phyloP scores from a whole-genome alignment of 257 asterid species.

The Scutellaria minor region DNA sequence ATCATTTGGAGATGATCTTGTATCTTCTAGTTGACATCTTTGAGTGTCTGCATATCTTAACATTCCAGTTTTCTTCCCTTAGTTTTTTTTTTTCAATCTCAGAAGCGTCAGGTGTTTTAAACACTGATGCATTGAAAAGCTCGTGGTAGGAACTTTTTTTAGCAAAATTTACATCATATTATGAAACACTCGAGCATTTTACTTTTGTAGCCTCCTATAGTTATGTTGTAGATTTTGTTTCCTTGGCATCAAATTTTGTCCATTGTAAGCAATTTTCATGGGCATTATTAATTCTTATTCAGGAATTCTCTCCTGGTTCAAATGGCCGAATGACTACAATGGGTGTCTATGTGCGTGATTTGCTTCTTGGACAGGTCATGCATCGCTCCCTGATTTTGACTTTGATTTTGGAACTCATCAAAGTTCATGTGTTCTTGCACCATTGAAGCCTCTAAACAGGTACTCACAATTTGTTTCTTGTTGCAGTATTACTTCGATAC shows the following conservation, averaged over 20 bases:
- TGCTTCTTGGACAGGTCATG: conserved; percentile 95
- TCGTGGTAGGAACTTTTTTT: conserved; percentile 13
- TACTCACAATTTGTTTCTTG: conserved; percentile 32
- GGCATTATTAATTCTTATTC: conserved; percentile 30
- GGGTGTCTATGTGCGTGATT: conserved; percentile 92
- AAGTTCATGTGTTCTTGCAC: neutral
- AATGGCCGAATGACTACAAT: conserved; percentile 88
- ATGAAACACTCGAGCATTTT: conserved; percentile 19
- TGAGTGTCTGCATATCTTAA: conserved; percentile 12
- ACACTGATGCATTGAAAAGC: conserved; percentile 18
- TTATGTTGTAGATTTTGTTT: conserved; percentile 22
- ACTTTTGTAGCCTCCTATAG: conserved; percentile 24
- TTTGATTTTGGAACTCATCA: conserved; percentile 12
- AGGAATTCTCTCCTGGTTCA: conserved; percentile 97
- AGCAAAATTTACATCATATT: conserved; percentile 5
- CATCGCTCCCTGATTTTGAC: conserved; percentile 2
- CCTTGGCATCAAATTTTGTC: conserved; percentile 16
- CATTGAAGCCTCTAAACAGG: neutral
- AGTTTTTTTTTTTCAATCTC: conserved; percentile 6
- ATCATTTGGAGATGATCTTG: conserved; percentile 35
- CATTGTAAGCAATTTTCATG: conserved; percentile 27
- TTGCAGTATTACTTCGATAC: conserved; percentile 98
- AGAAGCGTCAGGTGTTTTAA: conserved; percentile 27
- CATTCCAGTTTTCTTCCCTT: conserved; percentile 9
- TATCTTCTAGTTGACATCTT: conserved; percentile 27